Evolutionary conservation across 257 asterid genomes (phyloP).

Genomic region (Echium plantagineum): DNA sequence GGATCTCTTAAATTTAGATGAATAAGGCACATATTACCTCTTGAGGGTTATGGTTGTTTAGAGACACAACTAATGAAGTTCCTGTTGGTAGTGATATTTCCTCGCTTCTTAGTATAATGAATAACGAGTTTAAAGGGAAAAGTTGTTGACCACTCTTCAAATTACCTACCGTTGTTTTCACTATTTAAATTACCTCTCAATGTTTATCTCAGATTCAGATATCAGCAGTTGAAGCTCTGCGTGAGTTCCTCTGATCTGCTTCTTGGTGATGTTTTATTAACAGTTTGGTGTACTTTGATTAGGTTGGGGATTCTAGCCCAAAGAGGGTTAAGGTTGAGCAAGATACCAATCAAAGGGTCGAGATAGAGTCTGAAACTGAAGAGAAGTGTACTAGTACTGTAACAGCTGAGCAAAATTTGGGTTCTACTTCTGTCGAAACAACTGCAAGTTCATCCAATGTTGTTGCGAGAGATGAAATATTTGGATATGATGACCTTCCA

Average conservation of each 20-base stretch:
- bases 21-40: no score
- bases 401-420: constrained; percentile 20
- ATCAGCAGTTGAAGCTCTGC: not conserved
- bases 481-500: constrained; percentile 31
- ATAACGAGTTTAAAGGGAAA: not conserved
- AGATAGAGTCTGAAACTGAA: constrained; percentile 21
- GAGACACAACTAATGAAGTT: no score
- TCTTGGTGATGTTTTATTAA: constrained; percentile 1
- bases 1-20: no score
- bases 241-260: not conserved
- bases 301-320: constrained; percentile 49
- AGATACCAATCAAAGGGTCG: constrained; percentile 29
- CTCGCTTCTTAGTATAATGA: no score
- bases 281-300: constrained; percentile 9
- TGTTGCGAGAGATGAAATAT: constrained; percentile 21
- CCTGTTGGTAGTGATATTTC: no score
- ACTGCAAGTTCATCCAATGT: constrained; percentile 28
- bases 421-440: constrained; percentile 23
- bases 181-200: no score
- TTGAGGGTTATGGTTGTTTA: no score
- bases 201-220: not conserved
- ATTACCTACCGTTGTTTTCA: not conserved
- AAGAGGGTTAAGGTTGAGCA: constrained; percentile 57
- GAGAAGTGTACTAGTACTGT: constrained; percentile 23
- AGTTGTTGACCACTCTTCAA: not conserved